phyloP scores from a whole-genome alignment of 2,329 filamentous ascomycete species.

The Dactylellina leptospora region DNA sequence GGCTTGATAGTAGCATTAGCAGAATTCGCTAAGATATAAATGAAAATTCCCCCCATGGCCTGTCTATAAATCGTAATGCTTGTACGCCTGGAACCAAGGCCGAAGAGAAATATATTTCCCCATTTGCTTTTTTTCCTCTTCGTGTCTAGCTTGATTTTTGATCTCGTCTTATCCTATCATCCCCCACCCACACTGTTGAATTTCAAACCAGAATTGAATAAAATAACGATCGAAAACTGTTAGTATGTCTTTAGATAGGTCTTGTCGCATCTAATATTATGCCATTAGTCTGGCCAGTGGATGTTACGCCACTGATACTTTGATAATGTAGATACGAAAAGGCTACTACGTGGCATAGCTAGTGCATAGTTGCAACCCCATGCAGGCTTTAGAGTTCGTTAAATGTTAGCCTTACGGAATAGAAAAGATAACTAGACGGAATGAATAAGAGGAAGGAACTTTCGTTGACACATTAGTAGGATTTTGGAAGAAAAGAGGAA shows the following conservation, averaged over 20 bases:
- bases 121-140: slow-evolving; percentile 12
- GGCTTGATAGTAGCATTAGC: slow-evolving; percentile 28
- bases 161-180: slow-evolving; percentile 42
- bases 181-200: slow-evolving; percentile 41
- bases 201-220: slow-evolving; percentile 34
- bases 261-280: not conserved
- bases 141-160: slow-evolving; percentile 23
- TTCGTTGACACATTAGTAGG: slow-evolving; percentile 1
- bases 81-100: slow-evolving; percentile 37
- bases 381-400: too few species aligned
- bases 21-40: slow-evolving; percentile 47
- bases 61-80: slow-evolving; percentile 36
- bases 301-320: too few species aligned
- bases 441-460: not conserved
- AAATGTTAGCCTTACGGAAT: too few species aligned
- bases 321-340: not conserved
- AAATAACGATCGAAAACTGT: slow-evolving; percentile 13
- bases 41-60: slow-evolving; percentile 29
- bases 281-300: too few species aligned
- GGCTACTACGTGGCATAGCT: not conserved
- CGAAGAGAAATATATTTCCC: slow-evolving; percentile 2
- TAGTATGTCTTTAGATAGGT: slow-evolving; percentile 8
- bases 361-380: too few species aligned
- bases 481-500: slow-evolving; percentile 12
- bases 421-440: too few species aligned